These are phyloP conservation scores for Catunica adiposa DNA, from an alignment of 2,329 filamentous ascomycete species.

Conservation along the genomic window DNA sequence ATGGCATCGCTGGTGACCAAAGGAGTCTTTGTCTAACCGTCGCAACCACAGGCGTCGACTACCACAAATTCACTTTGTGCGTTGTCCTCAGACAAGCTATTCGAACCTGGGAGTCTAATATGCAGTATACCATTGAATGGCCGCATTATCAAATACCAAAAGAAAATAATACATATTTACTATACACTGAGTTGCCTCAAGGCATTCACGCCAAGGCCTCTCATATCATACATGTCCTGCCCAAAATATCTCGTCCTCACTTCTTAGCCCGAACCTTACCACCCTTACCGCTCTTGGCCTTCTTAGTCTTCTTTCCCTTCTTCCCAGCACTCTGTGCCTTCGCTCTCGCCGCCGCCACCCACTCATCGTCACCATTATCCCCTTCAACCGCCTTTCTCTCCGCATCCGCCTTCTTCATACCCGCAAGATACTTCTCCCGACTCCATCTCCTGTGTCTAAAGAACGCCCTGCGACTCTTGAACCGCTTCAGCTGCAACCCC, in stretches of 20 bases:
- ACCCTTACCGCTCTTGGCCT: conserved; percentile 19
- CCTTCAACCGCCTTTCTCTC: conserved; percentile 19
- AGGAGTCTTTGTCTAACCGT: too few relatives aligned
- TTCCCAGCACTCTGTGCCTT: conserved; percentile 20
- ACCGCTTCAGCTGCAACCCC: conserved; percentile 32
- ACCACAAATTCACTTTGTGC: too few relatives aligned
- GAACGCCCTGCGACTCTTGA: conserved; percentile 33
- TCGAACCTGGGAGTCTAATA: not conserved
- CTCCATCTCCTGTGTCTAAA: conserved; percentile 30
- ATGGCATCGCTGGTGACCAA: too few relatives aligned
- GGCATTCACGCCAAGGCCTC: not conserved
- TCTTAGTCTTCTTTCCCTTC: conserved; percentile 22
- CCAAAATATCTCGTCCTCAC: not conserved
- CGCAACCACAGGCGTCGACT: too few relatives aligned
- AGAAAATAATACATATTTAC: conserved; percentile 5
- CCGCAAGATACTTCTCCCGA: conserved; percentile 26
- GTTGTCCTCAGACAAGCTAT: too few relatives aligned
- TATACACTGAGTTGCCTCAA: conserved; percentile 7
- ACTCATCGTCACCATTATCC: conserved; percentile 17
- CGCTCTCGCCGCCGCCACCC: conserved; percentile 17
- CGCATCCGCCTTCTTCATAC: conserved; percentile 25
- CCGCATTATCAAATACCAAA: not conserved
- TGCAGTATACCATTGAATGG: not conserved
- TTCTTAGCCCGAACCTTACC: conserved; percentile 21
- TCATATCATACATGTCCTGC: not conserved